A percentile compares a stretch with the other conserved stretches of the same genome.
These are phyloP conservation scores for Syzygium malaccense DNA, from an alignment of 441 rosid species.

Conservation along the genomic window DNA sequence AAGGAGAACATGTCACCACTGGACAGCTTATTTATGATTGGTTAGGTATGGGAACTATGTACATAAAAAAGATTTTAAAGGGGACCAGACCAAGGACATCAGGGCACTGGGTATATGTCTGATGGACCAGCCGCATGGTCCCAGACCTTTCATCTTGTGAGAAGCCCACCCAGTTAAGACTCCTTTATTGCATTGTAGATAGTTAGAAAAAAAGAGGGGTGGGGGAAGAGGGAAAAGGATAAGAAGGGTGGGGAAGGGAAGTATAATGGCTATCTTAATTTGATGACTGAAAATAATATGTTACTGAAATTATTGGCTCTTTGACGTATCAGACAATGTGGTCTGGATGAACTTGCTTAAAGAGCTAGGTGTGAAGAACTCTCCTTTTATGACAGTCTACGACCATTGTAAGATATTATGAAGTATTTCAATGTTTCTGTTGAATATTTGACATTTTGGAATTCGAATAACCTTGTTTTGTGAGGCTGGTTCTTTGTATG, in stretches of 20 bases:
- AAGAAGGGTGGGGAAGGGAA: not conserved
- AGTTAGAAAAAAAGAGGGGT: not conserved
- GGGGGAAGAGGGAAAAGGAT: not conserved
- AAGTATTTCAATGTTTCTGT: not conserved
- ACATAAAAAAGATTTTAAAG: not conserved
- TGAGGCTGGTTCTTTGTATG: not conserved
- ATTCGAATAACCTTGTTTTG: not conserved
- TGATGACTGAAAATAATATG: not conserved
- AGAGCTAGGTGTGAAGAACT: not conserved
- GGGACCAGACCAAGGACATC: not conserved
- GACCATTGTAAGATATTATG: not conserved
- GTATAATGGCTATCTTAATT: not conserved
- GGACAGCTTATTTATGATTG: not conserved
- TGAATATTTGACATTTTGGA: not conserved
- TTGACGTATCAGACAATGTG: not conserved
- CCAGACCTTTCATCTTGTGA: not conserved
- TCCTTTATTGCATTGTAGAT: not conserved
- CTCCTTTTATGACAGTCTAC: not conserved
- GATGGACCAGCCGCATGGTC: not conserved
- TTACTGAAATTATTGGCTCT: not conserved
- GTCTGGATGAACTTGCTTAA: not conserved
- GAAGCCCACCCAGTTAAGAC: not conserved
- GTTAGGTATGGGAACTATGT: not conserved
- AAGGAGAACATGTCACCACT: not conserved
- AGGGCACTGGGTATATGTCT: not conserved